Base-by-base conservation (phyloP, 345 rosid species). In the Salix koriyanagi region DNA sequence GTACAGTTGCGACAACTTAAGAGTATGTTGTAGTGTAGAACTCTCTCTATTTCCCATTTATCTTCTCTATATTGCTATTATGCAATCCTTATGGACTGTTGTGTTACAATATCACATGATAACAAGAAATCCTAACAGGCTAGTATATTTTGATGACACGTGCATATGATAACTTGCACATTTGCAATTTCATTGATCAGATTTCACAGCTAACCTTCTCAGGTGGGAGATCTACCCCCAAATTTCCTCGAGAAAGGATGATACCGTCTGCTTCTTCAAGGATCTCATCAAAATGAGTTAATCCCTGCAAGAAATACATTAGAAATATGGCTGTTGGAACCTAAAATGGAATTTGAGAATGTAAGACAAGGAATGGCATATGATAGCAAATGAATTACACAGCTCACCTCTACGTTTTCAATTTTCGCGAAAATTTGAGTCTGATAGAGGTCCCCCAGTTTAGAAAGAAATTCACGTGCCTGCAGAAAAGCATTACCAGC, bases 181-280 rank as follows among this genome's bases (percentile, higher is more conserved):
- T 32, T 36, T 21, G 62, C 13, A 70, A 66, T 42, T 36, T 58
- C 70, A 26, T 19, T 4, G 2, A 16, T 14, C 8, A 34, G 32
- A 25, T 39, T 58, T 68, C 60, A 71, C 61, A 74, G 26, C 66
- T 68, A 67, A 91, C 92, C 92, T 91, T 91, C 84, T 91, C 95
- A 11, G 95, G 89, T 54, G 93, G 90, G 56, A 91, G 88, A 85
- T 91, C 95, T 74, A 91, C 82, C 39, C 95, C 92, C 83, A 91
- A 80, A 81, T 88, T 91, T 79, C 95, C 95, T 19, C 92, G 90
- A 37, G 95, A 84, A 75, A 91, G 60, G 61, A 91, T 88, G 80
- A 91, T 74, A 65, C 93, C 95, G 83, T 91, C 90, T 46, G 93
- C 91, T 84, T 88, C 93, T 71, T 78, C 87, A 42, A 91, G 81